These are phyloP conservation scores for Orychophragmus violaceus DNA, from an alignment of 345 rosid species.

Conservation along the genomic window DNA sequence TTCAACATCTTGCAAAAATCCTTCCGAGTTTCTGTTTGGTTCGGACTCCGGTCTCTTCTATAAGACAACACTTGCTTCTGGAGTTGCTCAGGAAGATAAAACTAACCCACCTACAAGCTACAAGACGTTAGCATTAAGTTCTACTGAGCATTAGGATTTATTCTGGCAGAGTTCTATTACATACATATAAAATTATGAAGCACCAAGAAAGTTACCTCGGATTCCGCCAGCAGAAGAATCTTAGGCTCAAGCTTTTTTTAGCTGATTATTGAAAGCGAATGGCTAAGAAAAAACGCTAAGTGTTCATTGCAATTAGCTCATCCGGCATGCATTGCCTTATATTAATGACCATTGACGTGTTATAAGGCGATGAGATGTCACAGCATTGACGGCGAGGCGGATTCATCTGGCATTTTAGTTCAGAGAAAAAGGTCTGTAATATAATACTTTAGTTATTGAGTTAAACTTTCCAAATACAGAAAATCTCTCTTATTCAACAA, in stretches of 20 bases:
- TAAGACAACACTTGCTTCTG: not conserved
- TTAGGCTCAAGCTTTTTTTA: not conserved
- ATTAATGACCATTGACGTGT: constrained; percentile 29
- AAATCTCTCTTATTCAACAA: not conserved
- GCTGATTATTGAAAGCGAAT: not conserved
- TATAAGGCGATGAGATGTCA: constrained; percentile 21
- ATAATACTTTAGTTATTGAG: not conserved
- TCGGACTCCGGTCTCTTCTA: not conserved
- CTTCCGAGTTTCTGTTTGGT: not conserved
- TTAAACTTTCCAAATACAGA: not conserved
- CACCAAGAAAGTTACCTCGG: not conserved
- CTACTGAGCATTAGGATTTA: not conserved
- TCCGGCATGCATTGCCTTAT: constrained; percentile 22
- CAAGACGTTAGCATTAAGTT: not conserved
- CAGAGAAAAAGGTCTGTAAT: no score
- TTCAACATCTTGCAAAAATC: not conserved
- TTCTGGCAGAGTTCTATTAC: not conserved
- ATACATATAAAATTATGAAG: no score
- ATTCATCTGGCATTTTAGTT: constrained; percentile 7
- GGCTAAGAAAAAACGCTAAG: not conserved
- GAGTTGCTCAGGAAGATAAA: not conserved
- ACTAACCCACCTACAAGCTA: constrained; percentile 14
- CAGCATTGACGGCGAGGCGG: constrained; percentile 29
- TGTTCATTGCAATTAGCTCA: constrained; percentile 26
- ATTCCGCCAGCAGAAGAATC: not conserved